Conservation (phyloP, 495 filamentous ascomycete genomes). For the Penicillium paxilli region DNA sequence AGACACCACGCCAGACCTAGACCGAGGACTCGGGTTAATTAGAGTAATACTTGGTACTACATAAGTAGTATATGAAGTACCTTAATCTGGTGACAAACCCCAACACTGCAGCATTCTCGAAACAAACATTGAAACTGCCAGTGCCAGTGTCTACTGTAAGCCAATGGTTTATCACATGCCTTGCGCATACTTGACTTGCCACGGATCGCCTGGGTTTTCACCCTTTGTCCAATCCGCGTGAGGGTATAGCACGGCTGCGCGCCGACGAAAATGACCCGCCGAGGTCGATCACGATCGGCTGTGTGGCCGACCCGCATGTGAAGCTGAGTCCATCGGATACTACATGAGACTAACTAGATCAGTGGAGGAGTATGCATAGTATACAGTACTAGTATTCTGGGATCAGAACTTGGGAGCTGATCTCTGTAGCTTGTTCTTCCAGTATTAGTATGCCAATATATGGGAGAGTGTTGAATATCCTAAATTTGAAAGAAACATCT, state of each 20-base stretch:
- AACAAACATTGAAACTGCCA: too few species aligned
- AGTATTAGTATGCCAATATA: not conserved
- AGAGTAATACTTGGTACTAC: too few species aligned
- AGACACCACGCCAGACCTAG: not conserved
- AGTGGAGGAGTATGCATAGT: not conserved
- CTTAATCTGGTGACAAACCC: too few species aligned
- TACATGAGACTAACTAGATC: not conserved
- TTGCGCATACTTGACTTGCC: conserved; percentile 14
- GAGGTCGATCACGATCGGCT: conserved; percentile 19
- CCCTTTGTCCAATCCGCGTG: conserved; percentile 9
- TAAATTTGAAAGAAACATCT: not conserved
- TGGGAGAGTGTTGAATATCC: too few species aligned
- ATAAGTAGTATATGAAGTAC: too few species aligned
- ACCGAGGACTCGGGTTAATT: too few species aligned
- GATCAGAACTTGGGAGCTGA: not conserved
- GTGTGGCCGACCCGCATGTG: conserved; percentile 21
- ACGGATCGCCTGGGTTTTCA: conserved; percentile 3
- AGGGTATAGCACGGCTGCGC: not conserved
- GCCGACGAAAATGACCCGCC: conserved; percentile 27
- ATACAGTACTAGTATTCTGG: not conserved
- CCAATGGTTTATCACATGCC: conserved; percentile 12
- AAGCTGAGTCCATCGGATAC: not conserved
- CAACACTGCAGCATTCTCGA: too few species aligned
- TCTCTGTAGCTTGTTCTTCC: not conserved
- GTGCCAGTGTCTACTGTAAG: not conserved